phyloP scores from a whole-genome alignment of 148 eudicot genomes.

The Vaccinium myrtillus region DNA sequence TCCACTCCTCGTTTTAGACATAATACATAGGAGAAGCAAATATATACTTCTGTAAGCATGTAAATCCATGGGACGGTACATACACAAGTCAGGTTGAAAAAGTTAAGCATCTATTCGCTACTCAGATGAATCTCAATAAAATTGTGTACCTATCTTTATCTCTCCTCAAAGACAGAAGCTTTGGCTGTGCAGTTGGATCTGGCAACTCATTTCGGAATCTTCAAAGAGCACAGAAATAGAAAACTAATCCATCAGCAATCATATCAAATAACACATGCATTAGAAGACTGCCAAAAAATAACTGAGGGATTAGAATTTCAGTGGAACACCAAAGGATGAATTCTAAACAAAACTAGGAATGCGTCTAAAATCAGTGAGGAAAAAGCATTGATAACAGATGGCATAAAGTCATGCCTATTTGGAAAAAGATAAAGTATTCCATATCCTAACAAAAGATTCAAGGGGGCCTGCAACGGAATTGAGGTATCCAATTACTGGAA shows the following conservation, averaged over 20 bases:
- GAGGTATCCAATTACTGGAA: not conserved
- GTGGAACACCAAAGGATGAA: not conserved
- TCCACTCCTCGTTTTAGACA: not conserved
- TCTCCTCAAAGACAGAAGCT: conserved; percentile 67
- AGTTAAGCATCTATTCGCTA: not conserved
- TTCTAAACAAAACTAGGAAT: not conserved
- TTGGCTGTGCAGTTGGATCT: conserved; percentile 86
- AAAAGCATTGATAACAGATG: not conserved
- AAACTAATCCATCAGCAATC: conserved; percentile 13
- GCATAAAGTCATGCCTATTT: not conserved
- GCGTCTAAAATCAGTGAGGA: not conserved
- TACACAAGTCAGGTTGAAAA: not conserved
- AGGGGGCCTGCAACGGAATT: not conserved
- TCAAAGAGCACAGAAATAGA: conserved; percentile 18
- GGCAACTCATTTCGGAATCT: conserved; percentile 97
- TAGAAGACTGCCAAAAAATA: not conserved
- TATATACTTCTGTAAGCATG: not conserved
- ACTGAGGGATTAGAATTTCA: not conserved
- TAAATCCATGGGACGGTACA: not conserved
- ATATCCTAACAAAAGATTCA: not conserved
- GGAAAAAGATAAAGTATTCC: not conserved
- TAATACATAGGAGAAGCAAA: not conserved
- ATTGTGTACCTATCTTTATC: conserved; percentile 79
- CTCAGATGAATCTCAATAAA: not conserved
- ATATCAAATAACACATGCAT: not conserved